A percentile compares a stretch with the other conserved stretches of the same genome.
These are phyloP conservation scores for Leccinum broughii DNA, from an alignment of 768 basidiomycete species.

Conservation along the genomic window DNA sequence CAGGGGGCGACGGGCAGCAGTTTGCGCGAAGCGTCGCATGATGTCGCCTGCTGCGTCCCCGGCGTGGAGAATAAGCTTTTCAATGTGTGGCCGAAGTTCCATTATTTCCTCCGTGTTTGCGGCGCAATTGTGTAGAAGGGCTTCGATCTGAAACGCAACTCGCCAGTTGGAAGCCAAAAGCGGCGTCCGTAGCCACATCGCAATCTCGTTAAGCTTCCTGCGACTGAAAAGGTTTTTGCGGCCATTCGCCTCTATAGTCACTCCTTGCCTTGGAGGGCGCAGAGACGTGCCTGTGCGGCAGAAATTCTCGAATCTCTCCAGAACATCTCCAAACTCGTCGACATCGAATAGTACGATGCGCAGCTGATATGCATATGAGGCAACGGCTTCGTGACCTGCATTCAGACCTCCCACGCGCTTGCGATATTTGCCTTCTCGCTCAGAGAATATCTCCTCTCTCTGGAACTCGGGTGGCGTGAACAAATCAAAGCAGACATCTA, in stretches of 20 bases:
- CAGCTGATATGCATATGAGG: constrained; percentile 72
- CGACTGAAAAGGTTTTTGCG: constrained; percentile 50
- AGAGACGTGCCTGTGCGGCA: constrained; percentile 49
- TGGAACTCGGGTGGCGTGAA: constrained; percentile 66
- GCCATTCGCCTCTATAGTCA: constrained; percentile 49
- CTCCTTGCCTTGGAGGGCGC: constrained; percentile 35
- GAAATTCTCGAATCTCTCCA: constrained; percentile 52
- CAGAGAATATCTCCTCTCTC: constrained; percentile 53
- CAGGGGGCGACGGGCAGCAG: constrained; percentile 45
- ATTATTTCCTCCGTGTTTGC: constrained; percentile 61
- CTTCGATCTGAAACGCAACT: constrained; percentile 77
- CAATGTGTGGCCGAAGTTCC: constrained; percentile 45
- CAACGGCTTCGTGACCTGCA: constrained; percentile 55
- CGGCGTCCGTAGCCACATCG: constrained; percentile 44
- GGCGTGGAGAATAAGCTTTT: constrained; percentile 38
- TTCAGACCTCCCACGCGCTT: constrained; percentile 60
- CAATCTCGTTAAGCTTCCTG: constrained; percentile 47
- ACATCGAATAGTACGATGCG: constrained; percentile 59
- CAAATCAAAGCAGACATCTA: constrained; percentile 71
- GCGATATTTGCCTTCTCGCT: constrained; percentile 44
- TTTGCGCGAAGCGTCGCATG: constrained; percentile 55
- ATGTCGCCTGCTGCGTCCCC: constrained; percentile 44
- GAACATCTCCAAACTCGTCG: constrained; percentile 29
- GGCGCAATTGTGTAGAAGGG: constrained; percentile 60
- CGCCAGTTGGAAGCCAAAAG: constrained; percentile 46